phyloP scores from a whole-genome alignment of 2,329 filamentous ascomycete species.

The Aureobasidium namibiae region DNA sequence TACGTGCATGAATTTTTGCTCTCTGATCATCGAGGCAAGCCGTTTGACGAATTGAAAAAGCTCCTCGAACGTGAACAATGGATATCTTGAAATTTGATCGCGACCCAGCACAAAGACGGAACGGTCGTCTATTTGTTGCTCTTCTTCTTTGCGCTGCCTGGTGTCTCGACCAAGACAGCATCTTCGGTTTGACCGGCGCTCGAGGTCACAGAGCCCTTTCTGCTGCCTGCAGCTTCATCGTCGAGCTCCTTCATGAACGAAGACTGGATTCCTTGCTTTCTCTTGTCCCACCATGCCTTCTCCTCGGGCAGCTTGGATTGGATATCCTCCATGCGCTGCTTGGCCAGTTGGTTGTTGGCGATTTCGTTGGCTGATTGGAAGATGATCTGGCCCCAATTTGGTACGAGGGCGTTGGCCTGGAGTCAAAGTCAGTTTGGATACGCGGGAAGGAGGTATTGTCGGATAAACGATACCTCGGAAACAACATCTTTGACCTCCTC shows the following conservation, averaged over 20 bases:
- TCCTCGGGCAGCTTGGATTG: constrained; percentile 63
- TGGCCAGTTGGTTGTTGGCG: constrained; percentile 70
- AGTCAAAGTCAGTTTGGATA: constrained; percentile 17
- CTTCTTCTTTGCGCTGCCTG: constrained; percentile 42
- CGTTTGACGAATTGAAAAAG: neutral
- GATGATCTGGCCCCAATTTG: constrained; percentile 87
- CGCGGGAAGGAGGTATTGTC: neutral
- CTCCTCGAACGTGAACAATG: neutral
- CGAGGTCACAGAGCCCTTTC: constrained; percentile 17
- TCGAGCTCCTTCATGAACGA: constrained; percentile 83
- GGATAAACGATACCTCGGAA: constrained; percentile 57
- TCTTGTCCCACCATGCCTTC: constrained; percentile 89
- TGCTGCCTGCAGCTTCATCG: constrained; percentile 34
- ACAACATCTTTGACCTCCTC: constrained; percentile 92
- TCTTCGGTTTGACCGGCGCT: constrained; percentile 49
- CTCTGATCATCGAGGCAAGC: neutral
- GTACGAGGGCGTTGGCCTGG: constrained; percentile 81
- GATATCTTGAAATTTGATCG: neutral
- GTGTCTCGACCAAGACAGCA: constrained; percentile 66
- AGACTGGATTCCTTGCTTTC: constrained; percentile 61
- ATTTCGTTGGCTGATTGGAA: constrained; percentile 98
- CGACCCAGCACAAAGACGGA: neutral
- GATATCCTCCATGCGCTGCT: constrained; percentile 66
- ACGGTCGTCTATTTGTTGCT: constrained; percentile 43
- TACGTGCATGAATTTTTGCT: neutral